phyloP scores from a whole-genome alignment of 345 rosid genomes.

The Populus deltoides region DNA sequence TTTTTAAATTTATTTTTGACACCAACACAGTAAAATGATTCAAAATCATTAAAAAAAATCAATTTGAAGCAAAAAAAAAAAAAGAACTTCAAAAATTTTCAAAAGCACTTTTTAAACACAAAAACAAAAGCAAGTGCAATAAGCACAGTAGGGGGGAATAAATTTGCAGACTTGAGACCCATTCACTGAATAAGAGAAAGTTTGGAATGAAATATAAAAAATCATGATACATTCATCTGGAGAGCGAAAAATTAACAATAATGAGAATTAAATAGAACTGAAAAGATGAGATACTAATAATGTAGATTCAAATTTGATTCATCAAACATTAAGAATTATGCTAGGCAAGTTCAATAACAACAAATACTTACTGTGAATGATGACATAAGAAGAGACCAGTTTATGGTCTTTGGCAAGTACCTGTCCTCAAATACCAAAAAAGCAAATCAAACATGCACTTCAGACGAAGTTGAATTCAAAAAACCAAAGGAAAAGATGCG shows the following conservation, averaged over 20 bases:
- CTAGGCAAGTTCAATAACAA: not conserved
- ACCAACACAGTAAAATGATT: too few relatives aligned
- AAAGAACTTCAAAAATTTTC: too few relatives aligned
- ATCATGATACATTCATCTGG: not conserved
- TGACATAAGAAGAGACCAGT: slow-evolving; percentile 83
- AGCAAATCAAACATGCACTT: not conserved
- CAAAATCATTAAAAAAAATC: too few relatives aligned
- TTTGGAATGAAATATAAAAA: not conserved
- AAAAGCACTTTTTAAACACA: too few relatives aligned
- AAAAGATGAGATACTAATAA: not conserved
- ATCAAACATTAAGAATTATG: slow-evolving; percentile 3
- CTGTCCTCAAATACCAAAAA: slow-evolving; percentile 36
- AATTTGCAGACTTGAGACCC: not conserved
- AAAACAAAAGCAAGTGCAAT: too few relatives aligned
- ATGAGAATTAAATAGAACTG: not conserved
- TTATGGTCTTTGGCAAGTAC: slow-evolving; percentile 51
- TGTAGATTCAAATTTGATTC: not conserved
- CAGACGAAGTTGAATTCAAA: not conserved
- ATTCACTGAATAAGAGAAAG: slow-evolving; percentile 1
- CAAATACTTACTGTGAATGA: slow-evolving; percentile 60
- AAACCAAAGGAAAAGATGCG: not conserved
- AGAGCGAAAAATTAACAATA: not conserved
- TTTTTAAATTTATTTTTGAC: too few relatives aligned
- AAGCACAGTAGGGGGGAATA: too few relatives aligned
- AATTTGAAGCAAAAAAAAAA: too few relatives aligned